Evolutionary conservation across 1,139 yeast species (phyloP).

Genomic region (Blastobotrys illinoisensis): DNA sequence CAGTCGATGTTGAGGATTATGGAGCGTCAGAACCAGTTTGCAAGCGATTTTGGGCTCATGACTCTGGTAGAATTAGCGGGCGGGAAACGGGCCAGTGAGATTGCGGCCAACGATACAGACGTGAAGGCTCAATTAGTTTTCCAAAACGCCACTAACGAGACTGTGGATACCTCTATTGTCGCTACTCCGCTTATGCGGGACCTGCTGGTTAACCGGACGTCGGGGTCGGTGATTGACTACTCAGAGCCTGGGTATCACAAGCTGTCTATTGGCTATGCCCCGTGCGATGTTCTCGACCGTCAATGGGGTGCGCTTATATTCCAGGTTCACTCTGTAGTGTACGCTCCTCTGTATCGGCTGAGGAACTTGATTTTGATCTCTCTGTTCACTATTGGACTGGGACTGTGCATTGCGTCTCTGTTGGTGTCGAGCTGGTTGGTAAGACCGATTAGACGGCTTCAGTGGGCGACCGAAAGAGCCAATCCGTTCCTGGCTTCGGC

Average conservation of each 20-base stretch:
- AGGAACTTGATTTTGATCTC: slow-evolving; percentile 72
- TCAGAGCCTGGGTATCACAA: neutral
- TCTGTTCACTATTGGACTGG: slow-evolving; percentile 71
- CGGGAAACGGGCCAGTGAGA: neutral
- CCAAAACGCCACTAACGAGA: neutral
- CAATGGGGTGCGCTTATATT: slow-evolving; percentile 71
- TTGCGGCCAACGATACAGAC: neutral
- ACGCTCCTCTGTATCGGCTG: slow-evolving; percentile 58
- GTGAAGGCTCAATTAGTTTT: neutral
- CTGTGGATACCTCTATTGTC: neutral
- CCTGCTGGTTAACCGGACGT: slow-evolving; percentile 1
- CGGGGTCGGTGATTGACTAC: slow-evolving; percentile 2
- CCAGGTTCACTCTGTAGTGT: slow-evolving; percentile 55
- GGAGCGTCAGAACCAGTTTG: slow-evolving; percentile 41
- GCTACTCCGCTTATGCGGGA: neutral
- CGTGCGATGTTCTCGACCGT: slow-evolving; percentile 43
- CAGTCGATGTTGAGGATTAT: slow-evolving; percentile 46
- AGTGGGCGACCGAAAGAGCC: slow-evolving; percentile 74
- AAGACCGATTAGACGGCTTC: slow-evolving; percentile 73
- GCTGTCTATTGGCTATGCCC: slow-evolving; percentile 65
- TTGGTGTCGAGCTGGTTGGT: slow-evolving; percentile 85
- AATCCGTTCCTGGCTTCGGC: slow-evolving; percentile 22
- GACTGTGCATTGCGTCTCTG: slow-evolving; percentile 70
- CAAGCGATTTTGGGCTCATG: slow-evolving; percentile 31
- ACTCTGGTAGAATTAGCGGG: slow-evolving; percentile 23